These are phyloP conservation scores for Ciborinia camelliae DNA, from an alignment of 2,329 filamentous ascomycete genomes.

Conservation along the genomic window DNA sequence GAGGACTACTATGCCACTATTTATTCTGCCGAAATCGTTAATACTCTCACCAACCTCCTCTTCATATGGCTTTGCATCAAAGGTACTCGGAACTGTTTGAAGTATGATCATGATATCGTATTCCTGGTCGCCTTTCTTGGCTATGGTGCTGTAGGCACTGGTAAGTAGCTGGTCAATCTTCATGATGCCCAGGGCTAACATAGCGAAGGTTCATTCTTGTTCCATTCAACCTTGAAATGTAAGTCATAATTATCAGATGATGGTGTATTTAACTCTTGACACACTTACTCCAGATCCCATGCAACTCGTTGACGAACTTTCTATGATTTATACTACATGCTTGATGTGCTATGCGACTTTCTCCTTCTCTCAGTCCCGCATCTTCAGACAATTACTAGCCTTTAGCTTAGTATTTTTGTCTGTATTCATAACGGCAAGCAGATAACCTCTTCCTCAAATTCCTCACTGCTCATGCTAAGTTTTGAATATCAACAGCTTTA, in stretches of 20 bases:
- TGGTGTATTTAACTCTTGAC: not conserved
- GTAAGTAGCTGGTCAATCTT: slow-evolving; percentile 22
- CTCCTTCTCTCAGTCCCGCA: slow-evolving; percentile 52
- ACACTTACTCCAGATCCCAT: slow-evolving; percentile 52
- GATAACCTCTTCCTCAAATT: not conserved
- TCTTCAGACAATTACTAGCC: slow-evolving; percentile 48
- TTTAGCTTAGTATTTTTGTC: slow-evolving; percentile 48
- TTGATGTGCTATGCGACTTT: slow-evolving; percentile 68
- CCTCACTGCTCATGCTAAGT: slow-evolving; percentile 4
- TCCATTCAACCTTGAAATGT: slow-evolving; percentile 44
- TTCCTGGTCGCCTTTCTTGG: slow-evolving; percentile 63
- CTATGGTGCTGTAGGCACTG: slow-evolving; percentile 40
- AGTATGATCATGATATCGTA: slow-evolving; percentile 69
- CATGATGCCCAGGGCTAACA: not conserved
- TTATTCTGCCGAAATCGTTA: slow-evolving; percentile 75
- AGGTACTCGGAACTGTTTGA: slow-evolving; percentile 70
- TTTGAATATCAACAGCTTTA: slow-evolving; percentile 43
- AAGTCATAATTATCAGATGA: slow-evolving; percentile 19
- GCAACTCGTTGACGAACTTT: slow-evolving; percentile 68
- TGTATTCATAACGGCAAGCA: slow-evolving; percentile 55
- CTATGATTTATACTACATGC: slow-evolving; percentile 70
- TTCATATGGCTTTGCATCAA: slow-evolving; percentile 76
- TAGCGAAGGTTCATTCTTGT: slow-evolving; percentile 35
- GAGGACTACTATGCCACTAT: slow-evolving; percentile 73
- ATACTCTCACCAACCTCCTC: slow-evolving; percentile 75